Conservation (phyloP, 1,284 basidiomycete species). For the Microstroma glucosiphilum region DNA sequence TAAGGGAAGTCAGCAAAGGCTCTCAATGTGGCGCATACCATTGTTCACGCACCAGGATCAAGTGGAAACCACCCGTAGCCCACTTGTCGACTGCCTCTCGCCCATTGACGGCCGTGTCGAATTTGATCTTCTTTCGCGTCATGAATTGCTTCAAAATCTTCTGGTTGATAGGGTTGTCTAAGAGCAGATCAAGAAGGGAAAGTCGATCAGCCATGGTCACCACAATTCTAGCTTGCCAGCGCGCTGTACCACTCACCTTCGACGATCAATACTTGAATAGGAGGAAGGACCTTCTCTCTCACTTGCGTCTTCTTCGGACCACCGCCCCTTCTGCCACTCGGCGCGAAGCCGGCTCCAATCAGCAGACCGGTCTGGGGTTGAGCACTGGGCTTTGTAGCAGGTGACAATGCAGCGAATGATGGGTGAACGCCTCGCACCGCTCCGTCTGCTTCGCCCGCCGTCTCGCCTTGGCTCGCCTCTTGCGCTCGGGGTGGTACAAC, state of each 20-base stretch:
- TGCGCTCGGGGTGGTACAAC: background rate
- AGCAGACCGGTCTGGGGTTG: constrained; percentile 46
- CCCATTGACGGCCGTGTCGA: constrained; percentile 88
- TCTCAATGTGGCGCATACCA: constrained; percentile 45
- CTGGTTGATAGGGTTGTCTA: constrained; percentile 98
- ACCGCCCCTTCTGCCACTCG: constrained; percentile 19
- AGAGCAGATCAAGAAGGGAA: background rate
- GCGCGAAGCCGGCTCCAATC: constrained; percentile 43
- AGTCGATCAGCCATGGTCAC: background rate
- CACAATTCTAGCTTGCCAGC: background rate
- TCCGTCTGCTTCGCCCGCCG: background rate
- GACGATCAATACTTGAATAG: constrained; percentile 49
- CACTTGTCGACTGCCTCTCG: constrained; percentile 94
- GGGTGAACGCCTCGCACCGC: constrained; percentile 10
- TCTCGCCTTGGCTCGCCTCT: background rate
- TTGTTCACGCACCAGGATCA: constrained; percentile 61
- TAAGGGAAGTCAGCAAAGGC: background rate
- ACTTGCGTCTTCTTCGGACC: constrained; percentile 36
- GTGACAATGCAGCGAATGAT: constrained; percentile 16
- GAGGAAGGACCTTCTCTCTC: constrained; percentile 41
- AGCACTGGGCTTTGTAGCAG: constrained; percentile 30
- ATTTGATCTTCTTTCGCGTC: constrained; percentile 92
- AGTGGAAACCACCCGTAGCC: constrained; percentile 85
- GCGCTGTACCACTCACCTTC: constrained; percentile 20
- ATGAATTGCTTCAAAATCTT: constrained; percentile 93